Percentiles rank a stretch among this genome's conserved stretches.
Conservation (phyloP, 768 basidiomycete species). For the Mycena indigotica region DNA sequence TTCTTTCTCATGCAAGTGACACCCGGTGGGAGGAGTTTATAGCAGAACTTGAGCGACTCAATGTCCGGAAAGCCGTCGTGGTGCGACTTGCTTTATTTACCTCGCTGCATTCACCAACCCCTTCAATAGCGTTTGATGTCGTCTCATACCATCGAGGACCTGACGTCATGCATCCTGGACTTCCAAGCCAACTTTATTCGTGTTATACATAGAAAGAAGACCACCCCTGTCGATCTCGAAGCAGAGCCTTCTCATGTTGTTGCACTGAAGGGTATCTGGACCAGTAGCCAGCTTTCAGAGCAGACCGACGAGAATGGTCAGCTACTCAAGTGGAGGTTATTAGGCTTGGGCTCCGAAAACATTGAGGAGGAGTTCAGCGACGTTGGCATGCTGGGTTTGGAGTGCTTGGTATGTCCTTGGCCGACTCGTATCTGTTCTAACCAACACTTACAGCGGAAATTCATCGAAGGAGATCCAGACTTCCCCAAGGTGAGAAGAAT, state of each 20-base stretch:
- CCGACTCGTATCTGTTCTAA: background rate
- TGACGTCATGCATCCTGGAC: conserved; percentile 81
- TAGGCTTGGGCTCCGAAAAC: conserved; percentile 80
- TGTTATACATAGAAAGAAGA: conserved; percentile 80
- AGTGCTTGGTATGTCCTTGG: conserved; percentile 65
- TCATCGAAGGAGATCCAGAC: conserved; percentile 70
- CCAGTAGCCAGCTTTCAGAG: conserved; percentile 55
- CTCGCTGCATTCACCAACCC: background rate
- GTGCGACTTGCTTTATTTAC: conserved; percentile 46
- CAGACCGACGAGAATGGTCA: conserved; percentile 52
- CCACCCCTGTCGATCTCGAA: conserved; percentile 72
- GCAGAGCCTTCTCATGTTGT: conserved; percentile 57
- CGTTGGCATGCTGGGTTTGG: conserved; percentile 79
- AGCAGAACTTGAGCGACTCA: conserved; percentile 69
- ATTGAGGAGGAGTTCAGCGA: conserved; percentile 74
- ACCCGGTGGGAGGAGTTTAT: conserved; percentile 79
- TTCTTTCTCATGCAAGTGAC: conserved; percentile 79
- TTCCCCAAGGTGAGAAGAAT: conserved; percentile 64
- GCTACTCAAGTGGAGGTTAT: conserved; percentile 67
- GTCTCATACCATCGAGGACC: conserved; percentile 76
- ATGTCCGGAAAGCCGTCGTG: conserved; percentile 79
- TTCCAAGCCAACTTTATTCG: conserved; percentile 87
- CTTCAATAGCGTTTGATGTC: conserved; percentile 74
- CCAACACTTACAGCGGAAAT: conserved; percentile 50
- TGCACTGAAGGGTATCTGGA: conserved; percentile 71